Percentiles rank a stretch among this genome's conserved stretches.
Evolutionary conservation across 768 basidiomycete species (phyloP).

Genomic region (Neoboletus subvelutipes): DNA sequence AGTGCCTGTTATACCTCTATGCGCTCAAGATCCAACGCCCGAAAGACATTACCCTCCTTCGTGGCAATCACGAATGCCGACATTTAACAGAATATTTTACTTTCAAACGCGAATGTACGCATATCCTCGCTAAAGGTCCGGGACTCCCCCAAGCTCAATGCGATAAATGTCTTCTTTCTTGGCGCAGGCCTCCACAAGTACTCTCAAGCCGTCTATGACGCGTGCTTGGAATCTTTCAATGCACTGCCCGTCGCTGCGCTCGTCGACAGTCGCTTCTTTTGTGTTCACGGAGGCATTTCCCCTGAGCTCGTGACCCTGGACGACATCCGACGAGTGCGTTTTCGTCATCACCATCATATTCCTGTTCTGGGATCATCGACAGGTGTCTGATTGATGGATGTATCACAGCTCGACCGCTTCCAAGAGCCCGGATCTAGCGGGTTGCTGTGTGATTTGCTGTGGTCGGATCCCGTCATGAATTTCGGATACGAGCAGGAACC

Average conservation of each 20-base stretch:
- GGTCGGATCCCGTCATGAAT: slow-evolving; percentile 90
- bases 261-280: slow-evolving; percentile 95
- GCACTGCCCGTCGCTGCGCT: slow-evolving; percentile 88
- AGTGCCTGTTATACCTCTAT: slow-evolving; percentile 93
- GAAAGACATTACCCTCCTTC: slow-evolving; percentile 73
- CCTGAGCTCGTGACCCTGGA: slow-evolving; percentile 79
- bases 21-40: slow-evolving; percentile 91
- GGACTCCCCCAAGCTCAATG: slow-evolving; percentile 7
- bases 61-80: slow-evolving; percentile 96
- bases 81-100: slow-evolving; percentile 98
- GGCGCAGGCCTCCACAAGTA: slow-evolving; percentile 29
- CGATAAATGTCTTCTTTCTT: slow-evolving; percentile 10
- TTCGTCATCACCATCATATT: not conserved
- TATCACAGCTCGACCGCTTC: slow-evolving; percentile 81
- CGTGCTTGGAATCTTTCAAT: slow-evolving; percentile 87
- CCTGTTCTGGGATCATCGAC: not conserved
- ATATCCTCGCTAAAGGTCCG: slow-evolving; percentile 2
- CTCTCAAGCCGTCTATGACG: slow-evolving; percentile 72
- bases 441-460: slow-evolving; percentile 90
- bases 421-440: slow-evolving; percentile 92
- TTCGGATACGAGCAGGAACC: slow-evolving; percentile 81
- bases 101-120: slow-evolving; percentile 93
- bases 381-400: slow-evolving; percentile 7
- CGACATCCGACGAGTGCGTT: slow-evolving; percentile 64
- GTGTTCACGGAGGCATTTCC: slow-evolving; percentile 94